Percentiles rank a stretch among this genome's conserved stretches.
phyloP scores from a whole-genome alignment of 495 filamentous ascomycete genomes.

The Astrocystis sublimbata region DNA sequence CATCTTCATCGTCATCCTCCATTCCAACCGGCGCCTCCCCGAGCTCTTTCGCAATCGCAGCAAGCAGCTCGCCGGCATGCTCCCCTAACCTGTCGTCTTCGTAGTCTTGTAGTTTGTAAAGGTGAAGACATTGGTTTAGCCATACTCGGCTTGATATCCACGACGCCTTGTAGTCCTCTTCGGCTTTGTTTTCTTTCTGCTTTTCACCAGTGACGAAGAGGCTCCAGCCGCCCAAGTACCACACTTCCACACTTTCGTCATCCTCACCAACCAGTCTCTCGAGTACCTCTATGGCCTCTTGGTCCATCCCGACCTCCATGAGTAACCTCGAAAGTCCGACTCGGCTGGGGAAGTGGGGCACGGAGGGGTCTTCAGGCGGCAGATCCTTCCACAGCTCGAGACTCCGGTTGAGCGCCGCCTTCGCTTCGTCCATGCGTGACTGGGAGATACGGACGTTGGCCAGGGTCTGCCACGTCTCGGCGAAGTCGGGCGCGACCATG shows the following conservation, averaged over 20 bases:
- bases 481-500: slow-evolving; percentile 67
- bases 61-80: slow-evolving; percentile 63
- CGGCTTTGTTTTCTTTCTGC: slow-evolving; percentile 43
- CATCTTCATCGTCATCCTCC: slow-evolving; percentile 48
- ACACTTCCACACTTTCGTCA: slow-evolving; percentile 89
- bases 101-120: slow-evolving; percentile 64
- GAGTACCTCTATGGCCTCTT: slow-evolving; percentile 80
- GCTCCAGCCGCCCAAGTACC: slow-evolving; percentile 96
- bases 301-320: slow-evolving; percentile 85
- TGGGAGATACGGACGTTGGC: slow-evolving; percentile 94
- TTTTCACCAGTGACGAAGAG: slow-evolving; percentile 76
- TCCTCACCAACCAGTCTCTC: slow-evolving; percentile 83
- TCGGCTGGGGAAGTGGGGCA: slow-evolving; percentile 80
- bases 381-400: slow-evolving; percentile 77
- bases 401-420: slow-evolving; percentile 72
- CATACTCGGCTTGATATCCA: slow-evolving; percentile 62
- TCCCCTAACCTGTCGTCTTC: slow-evolving; percentile 70
- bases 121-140: slow-evolving; percentile 60
- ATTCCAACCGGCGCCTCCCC: slow-evolving; percentile 51
- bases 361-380: slow-evolving; percentile 58
- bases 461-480: slow-evolving; percentile 88
- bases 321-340: slow-evolving; percentile 82
- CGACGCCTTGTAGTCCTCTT: slow-evolving; percentile 45
- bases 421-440: slow-evolving; percentile 70
- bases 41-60: slow-evolving; percentile 54